Base-by-base conservation (phyloP, 2,329 filamentous ascomycete species). In the Sphaerulina vaccinii region DNA sequence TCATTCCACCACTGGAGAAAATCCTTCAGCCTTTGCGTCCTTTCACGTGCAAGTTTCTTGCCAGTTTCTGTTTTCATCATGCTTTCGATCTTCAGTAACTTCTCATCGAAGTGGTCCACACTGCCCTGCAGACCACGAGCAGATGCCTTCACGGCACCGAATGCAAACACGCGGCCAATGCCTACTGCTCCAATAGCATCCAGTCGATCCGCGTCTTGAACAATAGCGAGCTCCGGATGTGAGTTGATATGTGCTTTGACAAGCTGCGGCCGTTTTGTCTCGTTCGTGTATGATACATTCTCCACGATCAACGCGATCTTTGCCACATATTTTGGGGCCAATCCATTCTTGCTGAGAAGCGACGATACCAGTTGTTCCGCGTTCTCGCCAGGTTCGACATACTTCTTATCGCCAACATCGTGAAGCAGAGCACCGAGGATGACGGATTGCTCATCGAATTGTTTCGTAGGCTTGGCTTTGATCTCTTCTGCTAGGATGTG, bases 131-230 rank as follows among this genome's bases (percentile, higher is more conserved):
- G 72, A 37, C 76, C 79, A 32, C 61, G 60, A 19, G 75, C 73
- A 3, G 67, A 65, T 27, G 69, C 55, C 68, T 79, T 82, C 9
- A 84, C 85, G 0, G 86, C 90, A 0, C 86, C 83, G 68, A 84
- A 96, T 0, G 86, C 84, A 68, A 93, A 91, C 35, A 81, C 82
- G 37, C 92, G 76, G 2, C 82, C 91, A 51, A 96, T 85, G 0
- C 92, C 92, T 23, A 96, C 81, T 0, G 88, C 89, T 1, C 91
- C 92, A 43, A 96, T 84, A 3, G 90, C 88, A 71, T 97, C 92
- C n/a, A 97, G 75, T 5, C 91, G 79, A 73, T 96, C 92, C 3
- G 91, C 91, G 70, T 96, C 92, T 72, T 96, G 91, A 24, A 96
- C 90, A 41, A 95, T 81, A 0, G 83, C 90, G 27, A 93, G 74